Evolutionary conservation across 2,329 filamentous ascomycete genomes (phyloP).

Genomic region (Fusarium cyanostomum): DNA sequence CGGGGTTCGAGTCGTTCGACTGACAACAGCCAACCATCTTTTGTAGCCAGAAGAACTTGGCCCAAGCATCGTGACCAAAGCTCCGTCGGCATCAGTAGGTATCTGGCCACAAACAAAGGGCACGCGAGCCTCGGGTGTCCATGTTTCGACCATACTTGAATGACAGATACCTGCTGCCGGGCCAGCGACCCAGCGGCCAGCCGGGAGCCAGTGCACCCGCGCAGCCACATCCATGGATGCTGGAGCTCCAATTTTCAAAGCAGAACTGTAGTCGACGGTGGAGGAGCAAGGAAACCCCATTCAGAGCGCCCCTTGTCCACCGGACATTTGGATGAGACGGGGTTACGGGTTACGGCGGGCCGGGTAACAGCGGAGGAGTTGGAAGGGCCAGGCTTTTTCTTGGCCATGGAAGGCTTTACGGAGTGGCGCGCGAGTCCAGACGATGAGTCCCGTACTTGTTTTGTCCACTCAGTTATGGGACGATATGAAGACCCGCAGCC

Average conservation of each 20-base stretch:
- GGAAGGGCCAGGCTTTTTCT: slow-evolving; percentile 15
- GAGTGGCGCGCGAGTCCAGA: slow-evolving; percentile 25
- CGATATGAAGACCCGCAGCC: slow-evolving; percentile 17
- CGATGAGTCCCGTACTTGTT: slow-evolving; percentile 2
- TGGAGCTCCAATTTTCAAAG: too few relatives aligned
- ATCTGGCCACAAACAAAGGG: slow-evolving; percentile 31
- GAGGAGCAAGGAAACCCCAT: slow-evolving; percentile 25
- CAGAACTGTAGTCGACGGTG: slow-evolving; percentile 35
- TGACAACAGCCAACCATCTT: slow-evolving; percentile 11
- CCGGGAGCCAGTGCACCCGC: slow-evolving; percentile 24
- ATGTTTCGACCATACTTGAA: slow-evolving; percentile 31
- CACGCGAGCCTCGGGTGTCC: slow-evolving; percentile 35
- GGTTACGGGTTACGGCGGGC: slow-evolving; percentile 23
- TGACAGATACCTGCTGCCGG: slow-evolving; percentile 26
- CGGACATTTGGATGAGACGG: slow-evolving; percentile 36
- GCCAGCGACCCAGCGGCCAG: slow-evolving; percentile 24
- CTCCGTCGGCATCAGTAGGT: not conserved
- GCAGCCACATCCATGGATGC: slow-evolving; percentile 1
- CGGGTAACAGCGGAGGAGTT: slow-evolving; percentile 2
- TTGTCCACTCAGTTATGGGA: slow-evolving; percentile 4
- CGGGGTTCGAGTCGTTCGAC: slow-evolving; percentile 19
- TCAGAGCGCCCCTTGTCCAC: slow-evolving; percentile 37
- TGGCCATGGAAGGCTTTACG: slow-evolving; percentile 12
- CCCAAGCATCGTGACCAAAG: slow-evolving; percentile 14
- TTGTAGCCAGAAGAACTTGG: not conserved